A percentile compares a stretch with the other conserved stretches of the same genome.
Conservation (phyloP, 2,329 filamentous ascomycete species). For the Cytospora chrysosperma region DNA sequence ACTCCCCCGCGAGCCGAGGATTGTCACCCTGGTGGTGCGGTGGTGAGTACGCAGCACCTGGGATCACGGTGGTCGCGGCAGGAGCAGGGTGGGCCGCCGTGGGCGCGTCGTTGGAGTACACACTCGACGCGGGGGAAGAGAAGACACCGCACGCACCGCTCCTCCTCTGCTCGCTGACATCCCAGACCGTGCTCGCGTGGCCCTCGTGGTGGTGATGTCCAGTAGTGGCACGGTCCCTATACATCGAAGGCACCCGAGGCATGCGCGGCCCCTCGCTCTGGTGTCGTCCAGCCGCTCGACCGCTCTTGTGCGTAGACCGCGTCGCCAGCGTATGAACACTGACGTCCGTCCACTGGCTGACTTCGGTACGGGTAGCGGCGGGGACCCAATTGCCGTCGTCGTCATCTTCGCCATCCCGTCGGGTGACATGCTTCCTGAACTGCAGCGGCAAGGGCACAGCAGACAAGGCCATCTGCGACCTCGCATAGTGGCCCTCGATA, state of each 20-base stretch:
- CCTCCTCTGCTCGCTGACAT: not conserved
- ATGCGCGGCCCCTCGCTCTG: not conserved
- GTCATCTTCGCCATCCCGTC: constrained; percentile 3
- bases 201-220: not conserved
- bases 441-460: constrained; percentile 13
- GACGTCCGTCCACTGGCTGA: constrained; percentile 9
- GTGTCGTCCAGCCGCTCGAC: not conserved
- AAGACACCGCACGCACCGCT: not conserved
- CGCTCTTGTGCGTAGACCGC: not conserved
- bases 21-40: not conserved
- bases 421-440: not conserved
- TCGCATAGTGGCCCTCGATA: not conserved
- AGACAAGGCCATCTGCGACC: constrained; percentile 10
- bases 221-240: not conserved
- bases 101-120: constrained; percentile 15
- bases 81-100: constrained; percentile 7
- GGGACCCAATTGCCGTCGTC: not conserved
- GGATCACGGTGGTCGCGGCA: not conserved
- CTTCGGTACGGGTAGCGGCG: not conserved
- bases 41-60: not conserved
- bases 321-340: constrained; percentile 6
- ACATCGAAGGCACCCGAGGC: constrained; percentile 1
- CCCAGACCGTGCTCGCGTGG: not conserved
- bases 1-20: not conserved
- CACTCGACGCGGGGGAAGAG: constrained; percentile 6